phyloP scores from a whole-genome alignment of 1,284 basidiomycete genomes.

The Thecaphora frezii region DNA sequence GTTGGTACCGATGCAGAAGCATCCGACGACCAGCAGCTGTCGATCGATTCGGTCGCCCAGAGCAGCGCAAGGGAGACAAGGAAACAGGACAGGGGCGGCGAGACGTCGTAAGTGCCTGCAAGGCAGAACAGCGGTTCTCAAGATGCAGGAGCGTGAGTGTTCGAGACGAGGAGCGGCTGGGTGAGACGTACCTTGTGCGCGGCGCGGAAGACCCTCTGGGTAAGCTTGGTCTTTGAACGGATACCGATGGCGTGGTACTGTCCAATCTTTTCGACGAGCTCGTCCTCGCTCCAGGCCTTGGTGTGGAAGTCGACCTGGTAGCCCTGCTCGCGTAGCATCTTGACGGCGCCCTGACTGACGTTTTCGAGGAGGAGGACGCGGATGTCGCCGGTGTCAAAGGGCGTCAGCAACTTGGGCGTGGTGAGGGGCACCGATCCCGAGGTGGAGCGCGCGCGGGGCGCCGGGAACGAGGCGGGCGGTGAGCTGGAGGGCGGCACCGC shows the following conservation, averaged over 20 bases:
- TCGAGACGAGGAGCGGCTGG: no score
- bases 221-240: slow-evolving; percentile 95
- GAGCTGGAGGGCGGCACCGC: slow-evolving; percentile 23
- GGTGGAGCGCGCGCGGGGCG: slow-evolving; percentile 30
- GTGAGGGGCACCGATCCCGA: slow-evolving; percentile 29
- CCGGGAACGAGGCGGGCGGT: slow-evolving; percentile 26
- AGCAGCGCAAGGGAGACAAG: neutral
- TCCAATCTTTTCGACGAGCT: slow-evolving; percentile 83
- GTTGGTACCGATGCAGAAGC: slow-evolving; percentile 99
- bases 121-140: no score
- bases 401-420: slow-evolving; percentile 49
- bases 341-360: slow-evolving; percentile 87
- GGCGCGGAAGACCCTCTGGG: slow-evolving; percentile 74
- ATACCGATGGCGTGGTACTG: slow-evolving; percentile 94
- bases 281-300: slow-evolving; percentile 85
- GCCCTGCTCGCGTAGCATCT: slow-evolving; percentile 77
- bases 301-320: slow-evolving; percentile 90
- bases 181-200: slow-evolving; percentile 16
- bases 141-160: no score
- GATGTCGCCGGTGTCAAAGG: slow-evolving; percentile 54
- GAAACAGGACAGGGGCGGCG: neutral
- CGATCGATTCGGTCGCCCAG: no score
- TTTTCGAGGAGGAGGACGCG: slow-evolving; percentile 85
- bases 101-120: neutral
- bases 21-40: slow-evolving; percentile 92